Evolutionary conservation across 768 basidiomycete species (phyloP).

Genomic region (Hypholoma fasciculare): DNA sequence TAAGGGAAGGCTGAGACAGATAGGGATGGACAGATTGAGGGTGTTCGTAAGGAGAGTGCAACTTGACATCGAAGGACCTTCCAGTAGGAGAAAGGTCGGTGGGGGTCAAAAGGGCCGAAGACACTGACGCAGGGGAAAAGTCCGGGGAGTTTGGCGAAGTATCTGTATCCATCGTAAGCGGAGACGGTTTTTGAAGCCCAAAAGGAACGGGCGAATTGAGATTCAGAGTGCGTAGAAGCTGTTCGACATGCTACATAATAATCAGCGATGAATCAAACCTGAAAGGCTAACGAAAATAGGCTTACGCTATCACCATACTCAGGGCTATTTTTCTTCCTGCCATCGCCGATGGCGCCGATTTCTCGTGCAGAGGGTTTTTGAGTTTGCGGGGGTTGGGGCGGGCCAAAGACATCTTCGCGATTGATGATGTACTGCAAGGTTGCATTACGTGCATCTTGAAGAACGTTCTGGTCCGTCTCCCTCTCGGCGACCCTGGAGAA

Average conservation of each 20-base stretch:
- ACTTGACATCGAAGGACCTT: constrained; percentile 53
- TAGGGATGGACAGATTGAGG: constrained; percentile 39
- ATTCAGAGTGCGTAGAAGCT: constrained; percentile 76
- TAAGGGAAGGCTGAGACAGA: constrained; percentile 43
- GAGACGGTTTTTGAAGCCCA: constrained; percentile 38
- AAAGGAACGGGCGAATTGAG: constrained; percentile 72
- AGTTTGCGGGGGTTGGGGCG: constrained; percentile 24
- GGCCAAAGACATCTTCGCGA: constrained; percentile 70
- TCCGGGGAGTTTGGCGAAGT: constrained; percentile 60
- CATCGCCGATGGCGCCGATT: constrained; percentile 80
- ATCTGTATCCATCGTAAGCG: constrained; percentile 41
- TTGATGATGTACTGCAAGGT: constrained; percentile 31
- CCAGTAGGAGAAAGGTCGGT: constrained; percentile 72
- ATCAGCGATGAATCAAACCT: constrained; percentile 20
- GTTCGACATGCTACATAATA: constrained; percentile 57
- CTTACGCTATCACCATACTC: constrained; percentile 55
- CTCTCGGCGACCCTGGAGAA: constrained; percentile 55
- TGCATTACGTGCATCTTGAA: constrained; percentile 24
- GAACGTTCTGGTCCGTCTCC: constrained; percentile 25
- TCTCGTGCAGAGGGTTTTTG: constrained; percentile 31
- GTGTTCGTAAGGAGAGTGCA: constrained; percentile 53
- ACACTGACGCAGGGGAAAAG: constrained; percentile 70
- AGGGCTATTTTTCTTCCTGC: constrained; percentile 62
- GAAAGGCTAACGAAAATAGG: constrained; percentile 6
- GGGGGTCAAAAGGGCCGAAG: constrained; percentile 72